Percentiles rank a stretch among this genome's conserved stretches.
Conservation (phyloP, 1,284 basidiomycete genomes). For the Puccinia polysora region DNA sequence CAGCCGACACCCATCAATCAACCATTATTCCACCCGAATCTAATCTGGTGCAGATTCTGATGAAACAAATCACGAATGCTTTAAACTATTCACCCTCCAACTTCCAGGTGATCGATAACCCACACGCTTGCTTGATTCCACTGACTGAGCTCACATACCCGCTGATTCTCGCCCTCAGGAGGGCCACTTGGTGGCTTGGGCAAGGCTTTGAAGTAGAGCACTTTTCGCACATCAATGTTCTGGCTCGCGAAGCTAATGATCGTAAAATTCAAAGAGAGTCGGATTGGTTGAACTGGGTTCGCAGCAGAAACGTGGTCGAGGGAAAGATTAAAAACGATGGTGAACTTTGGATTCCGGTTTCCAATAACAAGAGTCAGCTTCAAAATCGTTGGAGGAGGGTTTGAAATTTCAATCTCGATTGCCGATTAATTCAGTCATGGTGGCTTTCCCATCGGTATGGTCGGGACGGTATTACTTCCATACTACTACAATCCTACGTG, state of each 20-base stretch:
- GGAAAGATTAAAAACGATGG: conserved; percentile 25
- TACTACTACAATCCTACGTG: no score
- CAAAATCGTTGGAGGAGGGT: conserved; percentile 11
- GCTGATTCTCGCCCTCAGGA: conserved; percentile 15
- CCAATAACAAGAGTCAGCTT: background rate
- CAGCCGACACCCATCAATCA: background rate
- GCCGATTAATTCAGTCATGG: no score
- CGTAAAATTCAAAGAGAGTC: background rate
- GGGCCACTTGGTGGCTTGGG: conserved; percentile 41
- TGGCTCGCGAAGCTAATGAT: conserved; percentile 7
- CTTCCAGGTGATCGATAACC: background rate
- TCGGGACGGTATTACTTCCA: no score
- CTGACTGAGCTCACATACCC: conserved; percentile 23
- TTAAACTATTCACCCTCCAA: background rate
- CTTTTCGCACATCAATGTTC: background rate
- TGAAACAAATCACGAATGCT: conserved; percentile 13
- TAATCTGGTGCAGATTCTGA: conserved; percentile 2
- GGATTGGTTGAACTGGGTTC: conserved; percentile 22
- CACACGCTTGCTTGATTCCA: conserved; percentile 22
- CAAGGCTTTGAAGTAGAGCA: conserved; percentile 28
- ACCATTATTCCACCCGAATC: background rate
- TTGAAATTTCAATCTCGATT: no score
- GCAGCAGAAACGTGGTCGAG: background rate
- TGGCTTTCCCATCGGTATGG: no score
- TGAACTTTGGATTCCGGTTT: conserved; percentile 20